phyloP scores from a whole-genome alignment of 305 asterid genomes.

The Ajuga reptans region DNA sequence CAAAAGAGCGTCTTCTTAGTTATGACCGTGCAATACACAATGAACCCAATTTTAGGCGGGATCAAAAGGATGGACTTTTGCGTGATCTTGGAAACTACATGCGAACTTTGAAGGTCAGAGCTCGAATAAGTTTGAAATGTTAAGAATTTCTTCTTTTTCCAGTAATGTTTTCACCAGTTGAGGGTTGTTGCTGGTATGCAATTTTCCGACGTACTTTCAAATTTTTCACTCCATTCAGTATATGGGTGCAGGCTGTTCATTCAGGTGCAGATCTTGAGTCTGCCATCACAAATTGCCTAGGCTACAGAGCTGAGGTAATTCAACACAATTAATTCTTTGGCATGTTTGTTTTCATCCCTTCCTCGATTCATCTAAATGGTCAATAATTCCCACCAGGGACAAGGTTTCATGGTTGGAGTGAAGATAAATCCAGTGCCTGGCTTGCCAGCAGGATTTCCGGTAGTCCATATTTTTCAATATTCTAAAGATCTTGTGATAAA shows the following conservation, averaged over 20 bases:
- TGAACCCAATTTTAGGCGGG: constrained; percentile 75
- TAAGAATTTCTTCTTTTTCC: background rate
- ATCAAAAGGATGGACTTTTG: constrained; percentile 83
- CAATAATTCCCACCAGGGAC: constrained; percentile 49
- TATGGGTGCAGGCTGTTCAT: constrained; percentile 83
- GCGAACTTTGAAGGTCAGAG: constrained; percentile 84
- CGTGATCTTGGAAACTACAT: constrained; percentile 88
- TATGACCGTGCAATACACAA: constrained; percentile 93
- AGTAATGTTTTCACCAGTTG: background rate
- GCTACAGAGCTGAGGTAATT: constrained; percentile 78
- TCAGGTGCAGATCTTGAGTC: constrained; percentile 99
- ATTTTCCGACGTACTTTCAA: background rate
- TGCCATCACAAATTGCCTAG: constrained; percentile 91
- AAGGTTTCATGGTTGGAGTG: constrained; percentile 99
- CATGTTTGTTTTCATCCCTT: background rate
- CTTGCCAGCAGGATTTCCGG: constrained; percentile 91
- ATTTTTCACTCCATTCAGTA: constrained; percentile 6
- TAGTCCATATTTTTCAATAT: constrained; percentile 24
- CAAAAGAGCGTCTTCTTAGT: constrained; percentile 91
- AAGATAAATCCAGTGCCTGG: constrained; percentile 91
- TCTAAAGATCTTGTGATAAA: background rate
- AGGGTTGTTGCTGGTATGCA: constrained; percentile 10
- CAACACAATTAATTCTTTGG: constrained; percentile 6
- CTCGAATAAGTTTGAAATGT: background rate
- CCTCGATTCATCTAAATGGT: constrained; percentile 15